Evolutionary conservation across 177 flowering plant species (phyloP).

Genomic region (Vitis hybrid): DNA sequence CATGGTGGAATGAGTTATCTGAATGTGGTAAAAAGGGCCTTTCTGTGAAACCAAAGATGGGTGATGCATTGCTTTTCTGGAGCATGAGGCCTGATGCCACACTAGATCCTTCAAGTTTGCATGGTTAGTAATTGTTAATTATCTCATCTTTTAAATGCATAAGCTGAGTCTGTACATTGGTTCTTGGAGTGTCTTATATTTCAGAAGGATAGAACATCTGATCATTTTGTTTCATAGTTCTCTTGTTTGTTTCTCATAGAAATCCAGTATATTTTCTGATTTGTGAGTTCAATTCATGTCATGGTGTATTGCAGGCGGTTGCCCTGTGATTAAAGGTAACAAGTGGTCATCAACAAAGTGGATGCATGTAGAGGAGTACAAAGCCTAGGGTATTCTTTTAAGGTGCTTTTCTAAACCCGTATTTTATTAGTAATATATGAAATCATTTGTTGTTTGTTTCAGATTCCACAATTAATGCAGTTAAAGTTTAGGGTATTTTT

Average conservation of each 20-base stretch:
- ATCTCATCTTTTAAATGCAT: background rate
- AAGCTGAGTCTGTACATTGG: background rate
- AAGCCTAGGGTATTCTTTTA: slow-evolving; percentile 16
- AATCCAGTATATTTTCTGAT: background rate
- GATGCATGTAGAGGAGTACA: slow-evolving; percentile 51
- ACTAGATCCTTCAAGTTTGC: slow-evolving; percentile 87
- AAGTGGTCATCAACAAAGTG: slow-evolving; percentile 67
- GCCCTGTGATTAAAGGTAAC: slow-evolving; percentile 59
- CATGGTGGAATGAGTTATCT: slow-evolving; percentile 81
- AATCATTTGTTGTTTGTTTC: background rate
- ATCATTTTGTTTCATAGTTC: background rate
- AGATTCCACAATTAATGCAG: too few species aligned
- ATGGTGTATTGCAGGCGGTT: slow-evolving; percentile 35
- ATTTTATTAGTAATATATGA: background rate
- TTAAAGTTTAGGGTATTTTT: too few species aligned
- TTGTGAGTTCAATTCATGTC: background rate
- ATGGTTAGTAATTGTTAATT: slow-evolving; percentile 53
- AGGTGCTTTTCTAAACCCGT: slow-evolving; percentile 1
- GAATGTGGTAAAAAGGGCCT: slow-evolving; percentile 81
- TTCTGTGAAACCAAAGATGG: slow-evolving; percentile 86
- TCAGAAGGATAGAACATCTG: background rate
- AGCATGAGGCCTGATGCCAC: slow-evolving; percentile 91
- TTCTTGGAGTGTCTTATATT: background rate
- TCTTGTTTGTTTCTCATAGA: background rate
- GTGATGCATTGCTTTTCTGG: slow-evolving; percentile 96